Evolutionary conservation across 768 basidiomycete species (phyloP).

Genomic region (Podaxis mareebaensis): DNA sequence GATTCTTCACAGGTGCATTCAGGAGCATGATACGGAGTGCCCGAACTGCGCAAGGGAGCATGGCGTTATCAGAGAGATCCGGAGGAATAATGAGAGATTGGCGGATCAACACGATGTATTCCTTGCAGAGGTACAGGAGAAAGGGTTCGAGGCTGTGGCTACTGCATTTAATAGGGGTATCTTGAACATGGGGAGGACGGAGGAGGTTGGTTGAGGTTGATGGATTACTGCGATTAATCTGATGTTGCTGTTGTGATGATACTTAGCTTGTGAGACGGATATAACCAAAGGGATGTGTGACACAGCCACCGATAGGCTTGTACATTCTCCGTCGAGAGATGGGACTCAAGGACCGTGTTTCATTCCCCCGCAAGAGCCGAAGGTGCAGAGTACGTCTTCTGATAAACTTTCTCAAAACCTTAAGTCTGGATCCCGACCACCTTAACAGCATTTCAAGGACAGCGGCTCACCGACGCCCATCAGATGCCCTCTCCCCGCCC

Average conservation of each 20-base stretch:
- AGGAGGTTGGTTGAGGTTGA: constrained; percentile 27
- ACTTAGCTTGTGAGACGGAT: background rate
- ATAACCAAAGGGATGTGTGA: background rate
- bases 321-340: background rate
- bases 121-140: constrained; percentile 70
- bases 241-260: background rate
- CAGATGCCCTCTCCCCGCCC: constrained; percentile 5
- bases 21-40: constrained; percentile 87
- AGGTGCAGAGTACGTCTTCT: constrained; percentile 10
- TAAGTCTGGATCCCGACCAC: background rate
- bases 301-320: constrained; percentile 9
- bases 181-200: constrained; percentile 43
- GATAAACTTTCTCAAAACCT: background rate
- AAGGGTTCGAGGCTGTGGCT: constrained; percentile 73
- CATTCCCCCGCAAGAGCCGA: constrained; percentile 8
- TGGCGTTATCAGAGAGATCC: constrained; percentile 86
- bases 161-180: constrained; percentile 69
- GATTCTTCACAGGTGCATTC: constrained; percentile 64
- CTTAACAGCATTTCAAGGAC: constrained; percentile 15
- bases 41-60: constrained; percentile 87
- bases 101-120: constrained; percentile 84
- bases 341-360: background rate
- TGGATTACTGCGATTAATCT: background rate
- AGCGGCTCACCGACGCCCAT: constrained; percentile 1
- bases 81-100: constrained; percentile 80